Conservation (phyloP, 139 green algal genomes). For the Chlamydomonas applanata region DNA sequence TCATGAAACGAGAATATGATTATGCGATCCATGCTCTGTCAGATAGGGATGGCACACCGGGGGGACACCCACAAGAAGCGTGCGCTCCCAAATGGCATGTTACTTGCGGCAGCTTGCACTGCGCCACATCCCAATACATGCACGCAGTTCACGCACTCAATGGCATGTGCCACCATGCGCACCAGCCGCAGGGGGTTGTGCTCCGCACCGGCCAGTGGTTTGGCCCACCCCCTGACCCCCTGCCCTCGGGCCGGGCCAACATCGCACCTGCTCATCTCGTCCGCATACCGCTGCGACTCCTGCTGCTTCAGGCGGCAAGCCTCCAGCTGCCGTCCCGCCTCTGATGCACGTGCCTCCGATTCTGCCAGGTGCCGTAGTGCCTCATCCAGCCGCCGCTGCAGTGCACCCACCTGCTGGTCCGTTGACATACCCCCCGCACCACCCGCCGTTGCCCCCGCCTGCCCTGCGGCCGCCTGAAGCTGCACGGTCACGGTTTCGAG, state of each 20-base stretch:
- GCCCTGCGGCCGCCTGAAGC: not conserved
- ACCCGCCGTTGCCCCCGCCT: not conserved
- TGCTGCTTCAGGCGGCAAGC: conserved; percentile 21
- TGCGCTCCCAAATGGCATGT: no score
- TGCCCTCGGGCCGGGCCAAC: no score
- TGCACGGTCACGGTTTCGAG: not conserved
- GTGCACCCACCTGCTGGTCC: not conserved
- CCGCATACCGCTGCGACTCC: conserved; percentile 29
- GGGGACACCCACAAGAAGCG: no score
- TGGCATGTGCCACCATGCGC: no score
- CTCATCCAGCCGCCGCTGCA: conserved; percentile 17
- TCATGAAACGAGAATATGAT: no score
- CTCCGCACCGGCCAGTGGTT: no score
- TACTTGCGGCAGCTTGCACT: no score
- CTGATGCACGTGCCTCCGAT: conserved; percentile 9
- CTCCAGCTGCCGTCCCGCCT: conserved; percentile 22
- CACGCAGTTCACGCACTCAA: no score
- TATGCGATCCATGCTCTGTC: no score
- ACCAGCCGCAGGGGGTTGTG: no score
- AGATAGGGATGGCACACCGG: no score
- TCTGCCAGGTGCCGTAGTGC: conserved; percentile 24
- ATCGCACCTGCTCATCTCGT: conserved; percentile 31
- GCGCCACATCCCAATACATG: no score
- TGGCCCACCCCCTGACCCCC: not conserved
- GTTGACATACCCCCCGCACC: not conserved